phyloP scores from a whole-genome alignment of 768 basidiomycete species.

The Lentinula edodes region DNA sequence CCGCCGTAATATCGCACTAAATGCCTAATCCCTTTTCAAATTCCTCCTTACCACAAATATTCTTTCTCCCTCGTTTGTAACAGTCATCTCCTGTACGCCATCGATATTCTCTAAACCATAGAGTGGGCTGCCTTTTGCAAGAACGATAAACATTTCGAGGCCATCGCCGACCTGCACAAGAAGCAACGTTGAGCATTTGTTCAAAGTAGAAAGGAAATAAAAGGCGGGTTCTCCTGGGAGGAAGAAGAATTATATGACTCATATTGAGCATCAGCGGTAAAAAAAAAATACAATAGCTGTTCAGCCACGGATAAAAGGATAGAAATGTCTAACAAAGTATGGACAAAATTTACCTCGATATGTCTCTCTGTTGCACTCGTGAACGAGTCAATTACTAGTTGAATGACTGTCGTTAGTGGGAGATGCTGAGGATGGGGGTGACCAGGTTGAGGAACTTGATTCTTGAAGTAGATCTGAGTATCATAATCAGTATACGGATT shows the following conservation, averaged over 20 bases:
- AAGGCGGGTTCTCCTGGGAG: slow-evolving; percentile 10
- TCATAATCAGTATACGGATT: not conserved
- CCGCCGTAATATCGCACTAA: not conserved
- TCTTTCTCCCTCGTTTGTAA: slow-evolving; percentile 60
- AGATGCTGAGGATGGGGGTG: slow-evolving; percentile 75
- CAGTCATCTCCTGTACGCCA: slow-evolving; percentile 60
- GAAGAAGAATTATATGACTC: not conserved
- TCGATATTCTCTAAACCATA: slow-evolving; percentile 52
- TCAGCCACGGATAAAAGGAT: no score
- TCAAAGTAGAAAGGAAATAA: slow-evolving; percentile 5
- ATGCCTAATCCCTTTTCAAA: slow-evolving; percentile 70
- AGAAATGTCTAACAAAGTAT: not conserved
- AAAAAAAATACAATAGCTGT: no score
- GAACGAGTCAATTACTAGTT: slow-evolving; percentile 93
- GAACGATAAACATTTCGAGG: slow-evolving; percentile 85
- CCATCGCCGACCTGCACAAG: slow-evolving; percentile 82
- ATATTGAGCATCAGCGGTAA: no score
- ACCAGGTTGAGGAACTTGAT: slow-evolving; percentile 74
- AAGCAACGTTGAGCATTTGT: not conserved
- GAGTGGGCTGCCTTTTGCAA: slow-evolving; percentile 60
- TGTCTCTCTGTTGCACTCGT: slow-evolving; percentile 97
- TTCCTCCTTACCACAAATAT: slow-evolving; percentile 73
- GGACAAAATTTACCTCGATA: slow-evolving; percentile 66
- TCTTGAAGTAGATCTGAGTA: slow-evolving; percentile 93
- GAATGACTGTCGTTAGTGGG: slow-evolving; percentile 72